Percentiles rank a stretch among this genome's conserved stretches.
These are phyloP conservation scores for Quercus agrifolia DNA, from an alignment of 306 rosid species.

Conservation along the genomic window DNA sequence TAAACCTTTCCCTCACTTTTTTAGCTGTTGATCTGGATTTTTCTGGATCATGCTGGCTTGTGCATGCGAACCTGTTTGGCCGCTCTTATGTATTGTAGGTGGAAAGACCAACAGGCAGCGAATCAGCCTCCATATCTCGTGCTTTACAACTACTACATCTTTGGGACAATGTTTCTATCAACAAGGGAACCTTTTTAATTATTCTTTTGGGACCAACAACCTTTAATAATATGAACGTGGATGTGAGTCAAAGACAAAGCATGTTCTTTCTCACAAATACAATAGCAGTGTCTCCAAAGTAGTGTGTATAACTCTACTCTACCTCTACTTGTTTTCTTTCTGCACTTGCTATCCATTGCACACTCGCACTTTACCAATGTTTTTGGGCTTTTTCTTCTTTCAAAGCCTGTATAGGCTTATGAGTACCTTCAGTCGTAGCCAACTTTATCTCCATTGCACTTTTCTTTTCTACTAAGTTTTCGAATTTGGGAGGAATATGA, in stretches of 20 bases:
- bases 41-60: neutral
- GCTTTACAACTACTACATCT: constrained; percentile 14
- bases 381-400: no score
- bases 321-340: neutral
- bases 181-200: neutral
- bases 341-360: neutral
- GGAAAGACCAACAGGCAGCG: constrained; percentile 2
- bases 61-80: constrained; percentile 15
- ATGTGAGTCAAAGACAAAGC: neutral
- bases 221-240: constrained; percentile 1
- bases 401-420: no score
- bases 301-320: no score
- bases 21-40: neutral
- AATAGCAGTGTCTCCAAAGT: neutral
- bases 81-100: neutral
- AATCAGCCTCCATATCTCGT: constrained; percentile 19
- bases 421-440: neutral
- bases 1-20: neutral
- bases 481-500: neutral
- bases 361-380: neutral
- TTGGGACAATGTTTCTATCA: constrained; percentile 6
- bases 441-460: neutral
- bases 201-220: constrained; percentile 16
- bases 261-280: neutral
- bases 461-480: no score